phyloP scores from a whole-genome alignment of 176 grass and related monocot species.

The Phragmites australis region DNA sequence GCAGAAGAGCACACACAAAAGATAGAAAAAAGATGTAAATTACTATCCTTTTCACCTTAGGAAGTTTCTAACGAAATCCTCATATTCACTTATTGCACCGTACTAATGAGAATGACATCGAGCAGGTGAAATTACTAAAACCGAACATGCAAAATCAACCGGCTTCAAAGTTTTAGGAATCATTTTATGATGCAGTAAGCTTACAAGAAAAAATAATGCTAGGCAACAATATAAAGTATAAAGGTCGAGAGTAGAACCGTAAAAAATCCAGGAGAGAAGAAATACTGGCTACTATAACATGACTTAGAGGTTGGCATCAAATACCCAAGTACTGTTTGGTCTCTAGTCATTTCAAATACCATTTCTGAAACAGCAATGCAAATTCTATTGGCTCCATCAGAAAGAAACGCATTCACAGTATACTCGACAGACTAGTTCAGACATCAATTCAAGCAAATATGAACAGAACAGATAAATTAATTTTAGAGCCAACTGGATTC shows the following conservation, averaged over 20 bases:
- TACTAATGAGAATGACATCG: neutral
- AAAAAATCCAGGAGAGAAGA: neutral
- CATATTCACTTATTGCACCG: neutral
- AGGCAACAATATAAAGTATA: neutral
- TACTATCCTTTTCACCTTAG: neutral
- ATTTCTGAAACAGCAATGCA: neutral
- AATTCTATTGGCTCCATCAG: neutral
- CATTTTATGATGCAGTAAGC: neutral
- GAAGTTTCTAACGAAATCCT: neutral
- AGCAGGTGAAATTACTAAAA: conserved; percentile 8
- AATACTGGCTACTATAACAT: neutral
- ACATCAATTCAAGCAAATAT: neutral
- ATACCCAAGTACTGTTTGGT: neutral
- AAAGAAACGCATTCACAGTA: neutral
- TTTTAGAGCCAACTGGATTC: neutral
- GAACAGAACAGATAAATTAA: neutral
- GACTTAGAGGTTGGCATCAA: neutral
- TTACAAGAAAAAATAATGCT: neutral
- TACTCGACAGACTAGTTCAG: neutral
- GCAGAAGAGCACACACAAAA: neutral
- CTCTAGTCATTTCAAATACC: neutral
- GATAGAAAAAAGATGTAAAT: neutral
- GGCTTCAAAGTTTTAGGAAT: neutral
- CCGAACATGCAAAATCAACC: neutral
- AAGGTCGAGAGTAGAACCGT: neutral